These are phyloP conservation scores for Amanita polypyramis DNA, from an alignment of 768 basidiomycete genomes.

Conservation along the genomic window DNA sequence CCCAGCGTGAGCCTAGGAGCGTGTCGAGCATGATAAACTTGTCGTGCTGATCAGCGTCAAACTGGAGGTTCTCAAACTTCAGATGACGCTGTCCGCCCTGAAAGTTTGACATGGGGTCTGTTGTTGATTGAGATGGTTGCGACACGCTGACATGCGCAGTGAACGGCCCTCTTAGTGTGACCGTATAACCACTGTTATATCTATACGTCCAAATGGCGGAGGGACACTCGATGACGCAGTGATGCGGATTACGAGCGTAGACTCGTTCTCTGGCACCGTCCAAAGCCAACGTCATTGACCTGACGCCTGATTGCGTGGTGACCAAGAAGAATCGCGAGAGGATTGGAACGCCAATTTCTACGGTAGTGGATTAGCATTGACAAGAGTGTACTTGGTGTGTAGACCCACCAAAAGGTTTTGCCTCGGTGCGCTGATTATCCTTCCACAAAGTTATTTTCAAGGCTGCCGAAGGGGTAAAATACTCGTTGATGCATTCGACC, in stretches of 20 bases:
- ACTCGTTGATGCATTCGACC: conserved; percentile 53
- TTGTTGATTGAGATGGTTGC: conserved; percentile 17
- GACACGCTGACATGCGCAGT: conserved; percentile 49
- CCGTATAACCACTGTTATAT: conserved; percentile 70
- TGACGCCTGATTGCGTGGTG: conserved; percentile 76
- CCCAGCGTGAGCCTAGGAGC: conserved; percentile 39
- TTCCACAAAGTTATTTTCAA: conserved; percentile 86
- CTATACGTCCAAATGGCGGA: conserved; percentile 74
- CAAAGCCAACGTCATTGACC: conserved; percentile 70
- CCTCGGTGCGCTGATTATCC: conserved; percentile 68
- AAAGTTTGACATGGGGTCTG: conserved; percentile 10
- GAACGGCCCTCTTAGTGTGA: conserved; percentile 67
- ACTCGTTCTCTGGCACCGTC: conserved; percentile 68
- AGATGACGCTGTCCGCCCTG: conserved; percentile 23
- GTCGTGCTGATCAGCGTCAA: conserved; percentile 64
- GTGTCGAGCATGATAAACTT: conserved; percentile 63
- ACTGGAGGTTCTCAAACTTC: conserved; percentile 65
- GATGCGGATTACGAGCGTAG: conserved; percentile 24
- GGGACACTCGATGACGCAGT: conserved; percentile 59
- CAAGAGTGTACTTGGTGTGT: not conserved
- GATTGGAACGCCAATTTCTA: conserved; percentile 75
- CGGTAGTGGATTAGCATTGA: not conserved
- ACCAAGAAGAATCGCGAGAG: conserved; percentile 80
- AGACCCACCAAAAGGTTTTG: conserved; percentile 71
- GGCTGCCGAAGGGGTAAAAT: conserved; percentile 58